These are phyloP conservation scores for Cruciata laevipes DNA, from an alignment of 257 asterid genomes.

Conservation along the genomic window DNA sequence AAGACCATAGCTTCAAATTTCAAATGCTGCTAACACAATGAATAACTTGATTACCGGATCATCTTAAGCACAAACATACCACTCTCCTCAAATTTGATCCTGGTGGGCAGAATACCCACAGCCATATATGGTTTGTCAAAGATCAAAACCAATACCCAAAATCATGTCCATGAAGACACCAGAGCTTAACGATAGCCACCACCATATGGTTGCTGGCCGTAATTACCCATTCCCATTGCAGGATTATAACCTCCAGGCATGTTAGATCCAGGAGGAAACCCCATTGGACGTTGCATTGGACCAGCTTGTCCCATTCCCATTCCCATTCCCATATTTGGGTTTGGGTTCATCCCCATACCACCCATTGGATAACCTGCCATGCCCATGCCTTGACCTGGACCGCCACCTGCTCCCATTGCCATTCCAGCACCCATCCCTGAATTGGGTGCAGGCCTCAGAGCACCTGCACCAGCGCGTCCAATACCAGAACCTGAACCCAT, in stretches of 20 bases:
- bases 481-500: conserved; percentile 98
- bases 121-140: background rate
- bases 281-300: conserved; percentile 59
- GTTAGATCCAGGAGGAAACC: conserved; percentile 55
- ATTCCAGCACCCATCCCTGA: conserved; percentile 57
- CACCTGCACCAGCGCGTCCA: conserved; percentile 78
- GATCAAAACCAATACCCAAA: background rate
- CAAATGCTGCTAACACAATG: conserved; percentile 12
- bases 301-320: conserved; percentile 33
- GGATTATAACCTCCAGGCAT: conserved; percentile 64
- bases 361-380: conserved; percentile 30
- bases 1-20: conserved; percentile 1
- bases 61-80: conserved; percentile 6
- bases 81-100: background rate
- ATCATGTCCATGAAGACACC: background rate
- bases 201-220: conserved; percentile 63
- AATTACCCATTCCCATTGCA: conserved; percentile 58
- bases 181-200: conserved; percentile 67
- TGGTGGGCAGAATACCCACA: background rate
- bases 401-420: conserved; percentile 39
- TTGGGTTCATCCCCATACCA: conserved; percentile 33
- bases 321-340: conserved; percentile 12
- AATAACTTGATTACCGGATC: background rate
- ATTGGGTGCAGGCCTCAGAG: conserved; percentile 54
- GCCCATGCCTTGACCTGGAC: conserved; percentile 35